Evolutionary conservation across 371 early-diverging fungal genomes (phyloP).

Genomic region (Mucor lusitanicus): DNA sequence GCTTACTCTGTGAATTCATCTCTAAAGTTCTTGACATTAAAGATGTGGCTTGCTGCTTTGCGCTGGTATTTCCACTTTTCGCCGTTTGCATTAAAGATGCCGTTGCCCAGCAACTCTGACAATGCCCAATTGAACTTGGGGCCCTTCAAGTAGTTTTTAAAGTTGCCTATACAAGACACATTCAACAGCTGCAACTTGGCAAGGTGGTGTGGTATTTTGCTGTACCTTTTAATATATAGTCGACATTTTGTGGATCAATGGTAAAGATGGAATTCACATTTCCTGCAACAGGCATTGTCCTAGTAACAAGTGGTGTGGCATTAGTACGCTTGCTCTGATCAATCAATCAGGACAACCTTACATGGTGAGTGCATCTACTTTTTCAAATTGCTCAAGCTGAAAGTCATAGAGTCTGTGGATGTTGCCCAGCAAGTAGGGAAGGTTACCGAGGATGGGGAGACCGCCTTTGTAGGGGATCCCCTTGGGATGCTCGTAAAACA

Average conservation of each 20-base stretch:
- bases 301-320: background rate
- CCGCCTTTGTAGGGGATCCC: slow-evolving; percentile 28
- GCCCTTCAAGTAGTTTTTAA: slow-evolving; percentile 64
- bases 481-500: slow-evolving; percentile 38
- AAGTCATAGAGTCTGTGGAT: slow-evolving; percentile 26
- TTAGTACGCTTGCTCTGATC: no score
- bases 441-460: slow-evolving; percentile 32
- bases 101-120: slow-evolving; percentile 64
- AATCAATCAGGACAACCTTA: slow-evolving; percentile 1
- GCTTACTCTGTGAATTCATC: slow-evolving; percentile 58
- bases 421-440: slow-evolving; percentile 24
- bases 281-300: slow-evolving; percentile 32
- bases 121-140: slow-evolving; percentile 34
- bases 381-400: slow-evolving; percentile 6
- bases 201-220: no score
- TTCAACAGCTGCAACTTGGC: background rate
- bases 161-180: slow-evolving; percentile 33
- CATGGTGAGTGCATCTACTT: slow-evolving; percentile 22
- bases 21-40: slow-evolving; percentile 74
- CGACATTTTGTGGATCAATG: slow-evolving; percentile 46
- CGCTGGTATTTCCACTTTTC: slow-evolving; percentile 67
- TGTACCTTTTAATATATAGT: slow-evolving; percentile 28
- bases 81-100: slow-evolving; percentile 76
- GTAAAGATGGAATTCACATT: slow-evolving; percentile 35
- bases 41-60: slow-evolving; percentile 70